Evolutionary conservation across 2,329 filamentous ascomycete species (phyloP).

Genomic region (Pseudonectria foliicola): DNA sequence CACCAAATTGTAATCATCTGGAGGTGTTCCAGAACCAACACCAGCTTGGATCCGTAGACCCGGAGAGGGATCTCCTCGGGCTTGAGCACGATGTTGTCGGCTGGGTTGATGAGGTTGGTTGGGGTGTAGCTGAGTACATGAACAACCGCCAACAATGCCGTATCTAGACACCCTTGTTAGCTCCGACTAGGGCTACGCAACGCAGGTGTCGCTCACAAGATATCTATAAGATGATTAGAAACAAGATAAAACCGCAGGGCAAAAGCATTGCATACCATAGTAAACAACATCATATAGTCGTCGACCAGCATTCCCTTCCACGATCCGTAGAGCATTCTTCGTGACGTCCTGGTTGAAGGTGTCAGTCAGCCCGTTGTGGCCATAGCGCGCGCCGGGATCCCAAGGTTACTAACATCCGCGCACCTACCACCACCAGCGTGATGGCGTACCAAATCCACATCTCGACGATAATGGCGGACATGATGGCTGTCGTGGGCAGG

Average conservation of each 20-base stretch:
- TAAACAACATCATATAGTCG: constrained; percentile 48
- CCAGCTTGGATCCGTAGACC: constrained; percentile 50
- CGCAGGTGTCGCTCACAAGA: neutral
- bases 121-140: constrained; percentile 30
- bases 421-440: constrained; percentile 29
- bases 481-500: neutral
- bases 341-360: constrained; percentile 23
- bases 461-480: constrained; percentile 25
- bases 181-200: no score
- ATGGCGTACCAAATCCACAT: constrained; percentile 37
- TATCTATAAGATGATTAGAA: constrained; percentile 3
- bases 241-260: neutral
- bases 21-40: constrained; percentile 52
- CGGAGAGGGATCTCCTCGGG: constrained; percentile 35
- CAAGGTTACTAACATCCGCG: constrained; percentile 32
- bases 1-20: constrained; percentile 52
- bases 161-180: constrained; percentile 6
- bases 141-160: constrained; percentile 14
- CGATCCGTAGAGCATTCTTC: constrained; percentile 33
- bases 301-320: constrained; percentile 42
- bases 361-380: constrained; percentile 1
- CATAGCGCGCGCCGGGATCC: neutral
- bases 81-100: constrained; percentile 39
- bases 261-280: constrained; percentile 31
- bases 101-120: constrained; percentile 49